Conservation (phyloP, 192 early-diverging fungal genomes). For the Funneliformis geosporum region DNA sequence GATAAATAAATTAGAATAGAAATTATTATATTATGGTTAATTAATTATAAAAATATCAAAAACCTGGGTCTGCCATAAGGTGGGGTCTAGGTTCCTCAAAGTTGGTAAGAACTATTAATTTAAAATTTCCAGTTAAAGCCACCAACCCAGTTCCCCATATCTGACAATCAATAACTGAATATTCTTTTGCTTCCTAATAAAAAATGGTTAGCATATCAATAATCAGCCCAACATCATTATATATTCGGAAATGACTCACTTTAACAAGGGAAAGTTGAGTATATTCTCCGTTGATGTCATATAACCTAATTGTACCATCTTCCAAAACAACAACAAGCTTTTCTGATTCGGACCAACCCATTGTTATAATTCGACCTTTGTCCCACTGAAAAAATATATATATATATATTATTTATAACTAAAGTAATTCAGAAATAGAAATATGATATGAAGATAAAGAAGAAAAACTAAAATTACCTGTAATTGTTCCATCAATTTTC, state of each 20-base stretch:
- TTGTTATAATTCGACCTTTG: conserved; percentile 81
- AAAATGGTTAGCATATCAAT: neutral
- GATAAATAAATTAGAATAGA: neutral
- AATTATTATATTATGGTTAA: neutral
- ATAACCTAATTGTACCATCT: conserved; percentile 79
- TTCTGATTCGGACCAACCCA: conserved; percentile 91
- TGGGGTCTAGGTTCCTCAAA: conserved; percentile 84
- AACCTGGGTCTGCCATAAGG: conserved; percentile 70
- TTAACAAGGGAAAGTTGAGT: conserved; percentile 79
- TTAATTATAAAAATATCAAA: neutral
- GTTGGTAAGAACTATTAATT: conserved; percentile 81
- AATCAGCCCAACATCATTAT: neutral
- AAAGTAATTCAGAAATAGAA: neutral
- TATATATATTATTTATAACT: conserved; percentile 5
- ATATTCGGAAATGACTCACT: conserved; percentile 41
- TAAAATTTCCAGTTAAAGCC: conserved; percentile 80
- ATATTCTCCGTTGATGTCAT: conserved; percentile 80
- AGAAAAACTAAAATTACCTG: conserved; percentile 52
- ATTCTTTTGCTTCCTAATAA: conserved; percentile 75
- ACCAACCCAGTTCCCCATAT: conserved; percentile 94
- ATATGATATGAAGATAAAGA: neutral
- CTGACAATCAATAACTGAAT: conserved; percentile 77
- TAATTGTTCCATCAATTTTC: conserved; percentile 81
- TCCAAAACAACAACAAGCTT: conserved; percentile 86
- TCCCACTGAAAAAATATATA: conserved; percentile 76